Conservation (phyloP, 164 flowering plant genomes). For the Magnolia changhungtana region DNA sequence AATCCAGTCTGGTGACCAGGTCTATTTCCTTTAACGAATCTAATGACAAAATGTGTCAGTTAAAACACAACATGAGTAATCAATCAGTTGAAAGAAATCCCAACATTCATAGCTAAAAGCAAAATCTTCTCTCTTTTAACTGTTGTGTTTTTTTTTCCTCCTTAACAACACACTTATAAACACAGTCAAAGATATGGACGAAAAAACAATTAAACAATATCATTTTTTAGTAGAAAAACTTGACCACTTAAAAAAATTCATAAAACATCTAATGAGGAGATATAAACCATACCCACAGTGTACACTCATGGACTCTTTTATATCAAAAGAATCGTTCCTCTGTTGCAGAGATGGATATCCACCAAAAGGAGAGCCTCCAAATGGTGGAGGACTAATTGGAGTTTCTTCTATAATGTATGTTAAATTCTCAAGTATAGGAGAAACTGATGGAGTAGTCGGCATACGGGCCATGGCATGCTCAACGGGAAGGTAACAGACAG, state of each 20-base stretch:
- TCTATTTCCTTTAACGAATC: conserved; percentile 90
- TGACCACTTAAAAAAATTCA: background rate
- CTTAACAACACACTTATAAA: no score
- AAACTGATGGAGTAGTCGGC: conserved; percentile 57
- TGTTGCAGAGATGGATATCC: conserved; percentile 88
- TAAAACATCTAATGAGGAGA: background rate
- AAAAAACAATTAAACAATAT: background rate
- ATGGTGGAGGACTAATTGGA: conserved; percentile 41
- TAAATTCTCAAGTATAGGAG: conserved; percentile 63
- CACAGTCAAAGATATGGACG: background rate
- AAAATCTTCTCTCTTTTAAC: background rate
- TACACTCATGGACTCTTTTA: conserved; percentile 86
- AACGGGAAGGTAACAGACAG: conserved; percentile 83
- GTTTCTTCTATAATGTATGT: conserved; percentile 59
- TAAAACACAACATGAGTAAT: background rate
- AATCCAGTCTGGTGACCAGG: no score
- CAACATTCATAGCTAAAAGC: background rate
- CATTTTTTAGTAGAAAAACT: background rate
- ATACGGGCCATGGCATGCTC: conserved; percentile 71
- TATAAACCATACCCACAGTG: conserved; percentile 83
- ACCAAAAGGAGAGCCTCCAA: conserved; percentile 95
- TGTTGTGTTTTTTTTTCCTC: no score
- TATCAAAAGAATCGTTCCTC: conserved; percentile 73
- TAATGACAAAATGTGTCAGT: conserved; percentile 19
- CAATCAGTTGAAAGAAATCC: background rate